phyloP scores from a whole-genome alignment of 768 basidiomycete species.

The Dictyophora rubrovolvata region DNA sequence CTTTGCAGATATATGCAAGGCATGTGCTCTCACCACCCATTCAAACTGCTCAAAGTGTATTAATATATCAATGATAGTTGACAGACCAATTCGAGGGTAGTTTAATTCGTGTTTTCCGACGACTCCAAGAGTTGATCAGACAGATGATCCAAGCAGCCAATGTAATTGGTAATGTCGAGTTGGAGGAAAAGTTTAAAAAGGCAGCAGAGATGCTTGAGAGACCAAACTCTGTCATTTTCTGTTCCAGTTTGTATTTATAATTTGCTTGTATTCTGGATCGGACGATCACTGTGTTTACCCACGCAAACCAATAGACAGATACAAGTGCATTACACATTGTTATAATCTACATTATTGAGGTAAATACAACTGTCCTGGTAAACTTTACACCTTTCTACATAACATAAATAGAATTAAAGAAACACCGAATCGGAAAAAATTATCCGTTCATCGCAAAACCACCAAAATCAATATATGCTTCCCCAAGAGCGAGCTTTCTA shows the following conservation, averaged over 20 bases:
- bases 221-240: conserved; percentile 89
- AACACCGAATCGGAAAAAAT: too few relatives aligned
- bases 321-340: too few relatives aligned
- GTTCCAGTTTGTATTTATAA: conserved; percentile 72
- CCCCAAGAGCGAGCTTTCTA: conserved; percentile 64
- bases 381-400: background rate
- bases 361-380: background rate
- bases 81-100: conserved; percentile 97
- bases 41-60: background rate
- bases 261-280: background rate
- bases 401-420: background rate
- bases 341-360: background rate
- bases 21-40: conserved; percentile 20
- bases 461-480: conserved; percentile 68
- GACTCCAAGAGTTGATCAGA: conserved; percentile 85
- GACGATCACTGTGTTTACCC: background rate
- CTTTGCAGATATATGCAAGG: conserved; percentile 95
- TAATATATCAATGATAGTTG: conserved; percentile 40
- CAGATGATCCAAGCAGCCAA: conserved; percentile 96
- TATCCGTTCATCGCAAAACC: conserved; percentile 35
- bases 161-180: conserved; percentile 90
- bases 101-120: conserved; percentile 90
- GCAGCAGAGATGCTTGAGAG: conserved; percentile 87
- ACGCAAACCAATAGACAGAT: background rate
- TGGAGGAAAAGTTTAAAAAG: conserved; percentile 90